Conservation (phyloP, 495 filamentous ascomycete species). For the Recurvomyces mirabilis region DNA sequence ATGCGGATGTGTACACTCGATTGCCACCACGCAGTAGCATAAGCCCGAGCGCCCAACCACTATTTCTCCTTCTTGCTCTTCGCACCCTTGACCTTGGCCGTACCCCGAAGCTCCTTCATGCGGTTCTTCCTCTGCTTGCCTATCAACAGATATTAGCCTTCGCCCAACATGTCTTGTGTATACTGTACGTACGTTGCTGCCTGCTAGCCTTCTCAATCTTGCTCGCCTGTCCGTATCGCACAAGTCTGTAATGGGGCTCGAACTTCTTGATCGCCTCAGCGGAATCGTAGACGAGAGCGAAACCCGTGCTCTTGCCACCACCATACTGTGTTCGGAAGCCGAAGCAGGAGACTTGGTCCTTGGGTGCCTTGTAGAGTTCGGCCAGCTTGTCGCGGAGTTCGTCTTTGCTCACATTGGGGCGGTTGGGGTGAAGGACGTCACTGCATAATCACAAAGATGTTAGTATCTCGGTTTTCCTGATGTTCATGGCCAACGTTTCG, state of each 20-base stretch:
- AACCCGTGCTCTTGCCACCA: constrained; percentile 98
- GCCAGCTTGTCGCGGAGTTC: constrained; percentile 91
- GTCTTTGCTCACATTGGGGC: constrained; percentile 96
- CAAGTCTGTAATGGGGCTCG: constrained; percentile 93
- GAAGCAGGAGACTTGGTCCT: constrained; percentile 94
- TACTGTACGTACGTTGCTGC: constrained; percentile 94
- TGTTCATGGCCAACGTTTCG: background rate
- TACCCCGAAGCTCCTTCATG: constrained; percentile 93
- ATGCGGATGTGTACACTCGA: background rate
- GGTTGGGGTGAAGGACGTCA: constrained; percentile 98
- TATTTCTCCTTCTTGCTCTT: constrained; percentile 46
- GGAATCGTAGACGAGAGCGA: constrained; percentile 97
- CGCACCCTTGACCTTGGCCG: constrained; percentile 79
- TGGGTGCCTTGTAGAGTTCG: constrained; percentile 91
- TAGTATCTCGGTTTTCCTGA: constrained; percentile 8
- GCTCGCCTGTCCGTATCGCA: constrained; percentile 75
- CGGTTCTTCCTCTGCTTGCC: constrained; percentile 99
- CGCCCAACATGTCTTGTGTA: too few species aligned
- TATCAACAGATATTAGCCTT: constrained; percentile 39
- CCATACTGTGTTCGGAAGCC: constrained; percentile 97
- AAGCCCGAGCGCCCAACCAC: constrained; percentile 9
- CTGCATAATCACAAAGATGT: constrained; percentile 37
- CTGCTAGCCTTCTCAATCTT: constrained; percentile 95
- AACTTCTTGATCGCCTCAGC: constrained; percentile 98
- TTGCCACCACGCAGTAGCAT: background rate